Percentiles rank a stretch among this genome's conserved stretches.
Conservation (phyloP, 148 eudicot species). For the Polygonum maritimum region DNA sequence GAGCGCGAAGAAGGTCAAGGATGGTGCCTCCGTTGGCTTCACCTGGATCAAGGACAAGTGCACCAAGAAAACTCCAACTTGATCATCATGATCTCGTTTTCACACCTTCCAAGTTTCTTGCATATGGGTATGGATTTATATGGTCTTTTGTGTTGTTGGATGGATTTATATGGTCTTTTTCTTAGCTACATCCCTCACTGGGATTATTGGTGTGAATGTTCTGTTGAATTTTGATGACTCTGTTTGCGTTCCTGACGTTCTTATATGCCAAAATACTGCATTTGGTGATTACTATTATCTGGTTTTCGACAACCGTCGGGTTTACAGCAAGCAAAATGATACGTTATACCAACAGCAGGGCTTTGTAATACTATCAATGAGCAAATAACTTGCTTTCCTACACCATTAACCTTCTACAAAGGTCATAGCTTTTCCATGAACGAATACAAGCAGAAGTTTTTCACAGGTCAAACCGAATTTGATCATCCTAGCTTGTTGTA, state of each 20-base stretch:
- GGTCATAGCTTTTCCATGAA: neutral
- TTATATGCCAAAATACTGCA: neutral
- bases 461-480: neutral
- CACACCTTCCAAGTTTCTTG: neutral
- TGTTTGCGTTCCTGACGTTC: neutral
- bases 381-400: neutral
- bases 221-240: neutral
- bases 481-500: neutral
- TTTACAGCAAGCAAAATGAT: neutral
- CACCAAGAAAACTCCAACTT: slow-evolving; percentile 18
- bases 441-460: neutral
- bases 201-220: neutral
- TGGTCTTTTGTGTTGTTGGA: too few species aligned
- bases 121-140: neutral
- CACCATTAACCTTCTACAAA: neutral
- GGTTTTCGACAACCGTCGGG: neutral
- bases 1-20: slow-evolving; percentile 32
- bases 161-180: neutral
- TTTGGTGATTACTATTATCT: neutral
- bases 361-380: neutral
- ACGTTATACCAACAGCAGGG: neutral
- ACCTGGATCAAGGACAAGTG: slow-evolving; percentile 29
- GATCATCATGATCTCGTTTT: neutral
- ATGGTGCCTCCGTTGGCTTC: slow-evolving; percentile 21
- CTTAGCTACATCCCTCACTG: too few species aligned